Conservation (phyloP, 2,329 filamentous ascomycete species). For the Arthrobotrys iridis region DNA sequence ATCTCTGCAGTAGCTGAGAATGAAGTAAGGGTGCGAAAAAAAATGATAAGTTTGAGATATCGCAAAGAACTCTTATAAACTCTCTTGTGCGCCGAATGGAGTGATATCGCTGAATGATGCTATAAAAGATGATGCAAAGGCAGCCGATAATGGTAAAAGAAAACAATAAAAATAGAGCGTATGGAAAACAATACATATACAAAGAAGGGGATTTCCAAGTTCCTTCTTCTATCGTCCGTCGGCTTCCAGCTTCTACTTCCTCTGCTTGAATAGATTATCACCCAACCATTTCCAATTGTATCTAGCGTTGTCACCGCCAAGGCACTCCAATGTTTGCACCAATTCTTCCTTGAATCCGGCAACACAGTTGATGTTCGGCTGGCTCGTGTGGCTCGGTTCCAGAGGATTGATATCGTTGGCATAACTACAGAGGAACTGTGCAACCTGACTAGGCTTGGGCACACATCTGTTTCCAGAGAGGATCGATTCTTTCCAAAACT, state of each 20-base stretch:
- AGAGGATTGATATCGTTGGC: slow-evolving; percentile 27
- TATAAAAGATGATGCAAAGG: slow-evolving; percentile 18
- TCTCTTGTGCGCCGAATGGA: slow-evolving; percentile 22
- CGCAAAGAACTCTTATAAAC: slow-evolving; percentile 4
- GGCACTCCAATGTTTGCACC: slow-evolving; percentile 51
- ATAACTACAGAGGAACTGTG: slow-evolving; percentile 51
- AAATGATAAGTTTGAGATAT: too few relatives aligned
- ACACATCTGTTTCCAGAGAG: slow-evolving; percentile 51
- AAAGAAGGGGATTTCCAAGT: slow-evolving; percentile 25
- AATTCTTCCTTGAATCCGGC: slow-evolving; percentile 52
- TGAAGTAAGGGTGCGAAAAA: not conserved
- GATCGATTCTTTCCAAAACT: slow-evolving; percentile 50
- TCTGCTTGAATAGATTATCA: slow-evolving; percentile 51
- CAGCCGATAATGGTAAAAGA: not conserved
- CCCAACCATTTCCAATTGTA: slow-evolving; percentile 54
- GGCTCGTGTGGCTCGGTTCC: slow-evolving; percentile 15
- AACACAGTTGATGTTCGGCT: slow-evolving; percentile 43
- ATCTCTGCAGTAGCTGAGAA: slow-evolving; percentile 15
- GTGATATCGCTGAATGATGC: slow-evolving; percentile 10
- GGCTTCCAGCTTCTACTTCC: slow-evolving; percentile 7
- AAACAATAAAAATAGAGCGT: not conserved
- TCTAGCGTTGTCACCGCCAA: slow-evolving; percentile 48
- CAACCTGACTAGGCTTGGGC: slow-evolving; percentile 52
- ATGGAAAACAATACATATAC: slow-evolving; percentile 26
- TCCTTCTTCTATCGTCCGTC: not conserved